A percentile compares a stretch with the other conserved stretches of the same genome.
phyloP scores from a whole-genome alignment of 2,329 filamentous ascomycete species.

The Trichoderma cornu-damae region DNA sequence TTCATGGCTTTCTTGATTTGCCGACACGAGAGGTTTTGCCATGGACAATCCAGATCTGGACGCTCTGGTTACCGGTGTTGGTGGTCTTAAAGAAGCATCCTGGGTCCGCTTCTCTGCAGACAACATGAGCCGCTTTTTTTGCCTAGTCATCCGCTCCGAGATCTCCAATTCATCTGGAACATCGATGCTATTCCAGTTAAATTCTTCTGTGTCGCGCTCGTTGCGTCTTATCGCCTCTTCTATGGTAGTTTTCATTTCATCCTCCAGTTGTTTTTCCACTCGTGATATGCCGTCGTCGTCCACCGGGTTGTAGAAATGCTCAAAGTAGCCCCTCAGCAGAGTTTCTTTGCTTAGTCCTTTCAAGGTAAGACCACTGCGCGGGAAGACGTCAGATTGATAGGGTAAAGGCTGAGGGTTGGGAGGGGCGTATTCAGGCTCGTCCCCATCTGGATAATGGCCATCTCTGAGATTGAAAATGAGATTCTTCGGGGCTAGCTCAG shows the following conservation, averaged over 20 bases:
- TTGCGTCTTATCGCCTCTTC: conserved; percentile 62
- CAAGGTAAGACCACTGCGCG: conserved; percentile 51
- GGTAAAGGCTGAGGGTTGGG: conserved; percentile 62
- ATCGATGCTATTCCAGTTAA: conserved; percentile 57
- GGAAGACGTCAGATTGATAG: conserved; percentile 66
- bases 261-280: conserved; percentile 56
- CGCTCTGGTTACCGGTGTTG: conserved; percentile 40
- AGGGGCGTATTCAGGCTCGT: conserved; percentile 87
- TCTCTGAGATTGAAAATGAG: conserved; percentile 57
- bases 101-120: background rate
- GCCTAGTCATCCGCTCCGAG: background rate
- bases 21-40: background rate
- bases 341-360: conserved; percentile 55
- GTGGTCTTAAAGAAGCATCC: conserved; percentile 27
- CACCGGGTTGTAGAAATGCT: conserved; percentile 56
- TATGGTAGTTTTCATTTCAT: conserved; percentile 46
- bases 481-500: conserved; percentile 51
- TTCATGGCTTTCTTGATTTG: background rate
- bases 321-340: conserved; percentile 56
- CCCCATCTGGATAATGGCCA: conserved; percentile 45
- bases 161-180: conserved; percentile 38
- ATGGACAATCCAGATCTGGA: background rate
- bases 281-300: conserved; percentile 63
- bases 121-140: background rate
- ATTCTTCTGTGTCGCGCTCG: conserved; percentile 57